phyloP scores from a whole-genome alignment of 257 asterid species.

The Linaria vulgaris region DNA sequence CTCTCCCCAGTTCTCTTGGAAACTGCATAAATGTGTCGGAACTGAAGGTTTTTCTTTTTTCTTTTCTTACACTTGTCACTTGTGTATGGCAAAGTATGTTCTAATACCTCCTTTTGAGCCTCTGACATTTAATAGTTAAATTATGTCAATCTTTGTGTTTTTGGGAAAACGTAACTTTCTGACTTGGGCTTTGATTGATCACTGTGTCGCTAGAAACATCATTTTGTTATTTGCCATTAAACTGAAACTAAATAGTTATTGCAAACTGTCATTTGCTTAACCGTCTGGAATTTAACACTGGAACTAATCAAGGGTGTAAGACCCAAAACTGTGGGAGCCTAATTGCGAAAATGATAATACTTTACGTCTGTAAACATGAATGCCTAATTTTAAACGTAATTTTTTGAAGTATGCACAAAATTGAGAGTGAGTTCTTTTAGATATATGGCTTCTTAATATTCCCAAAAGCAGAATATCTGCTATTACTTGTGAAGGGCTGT shows the following conservation, averaged over 20 bases:
- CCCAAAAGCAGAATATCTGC: not conserved
- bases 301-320: too few relatives aligned
- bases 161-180: constrained; percentile 1
- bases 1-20: constrained; percentile 79
- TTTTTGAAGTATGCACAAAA: too few relatives aligned
- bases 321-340: too few relatives aligned
- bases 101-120: not conserved
- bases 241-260: not conserved
- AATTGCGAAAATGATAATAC: too few relatives aligned
- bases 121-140: not conserved
- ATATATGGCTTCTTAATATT: constrained; percentile 4
- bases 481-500: not conserved
- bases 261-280: too few relatives aligned
- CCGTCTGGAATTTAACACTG: too few relatives aligned
- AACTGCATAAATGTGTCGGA: constrained; percentile 66
- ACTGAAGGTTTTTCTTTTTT: constrained; percentile 58
- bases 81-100: constrained; percentile 2
- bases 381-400: too few relatives aligned
- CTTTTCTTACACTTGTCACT: constrained; percentile 11
- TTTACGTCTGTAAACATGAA: too few relatives aligned
- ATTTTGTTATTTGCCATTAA: constrained; percentile 12
- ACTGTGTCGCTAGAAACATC: not conserved
- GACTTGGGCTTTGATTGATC: constrained; percentile 1
- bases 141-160: constrained; percentile 1
- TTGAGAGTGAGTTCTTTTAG: too few relatives aligned